These are phyloP conservation scores for Boletus rufocinnamomeus DNA, from an alignment of 768 basidiomycete species.

Conservation along the genomic window DNA sequence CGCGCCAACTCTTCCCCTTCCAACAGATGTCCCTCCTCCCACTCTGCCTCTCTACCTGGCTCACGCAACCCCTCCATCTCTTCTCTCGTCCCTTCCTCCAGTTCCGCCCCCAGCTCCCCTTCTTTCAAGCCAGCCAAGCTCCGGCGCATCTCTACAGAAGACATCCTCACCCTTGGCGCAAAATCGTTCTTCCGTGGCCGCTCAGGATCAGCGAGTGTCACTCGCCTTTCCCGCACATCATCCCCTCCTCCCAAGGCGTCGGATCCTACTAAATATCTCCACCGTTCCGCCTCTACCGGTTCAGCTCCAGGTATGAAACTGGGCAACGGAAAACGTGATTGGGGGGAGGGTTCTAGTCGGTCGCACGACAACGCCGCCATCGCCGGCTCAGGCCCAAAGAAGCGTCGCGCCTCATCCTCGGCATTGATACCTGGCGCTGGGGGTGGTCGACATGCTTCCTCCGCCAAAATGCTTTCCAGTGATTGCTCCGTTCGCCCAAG, in stretches of 20 bases:
- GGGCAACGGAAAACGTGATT: constrained; percentile 3
- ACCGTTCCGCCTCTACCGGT: constrained; percentile 26
- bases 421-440: constrained; percentile 26
- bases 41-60: constrained; percentile 15
- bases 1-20: constrained; percentile 14
- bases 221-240: constrained; percentile 5
- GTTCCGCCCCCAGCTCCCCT: constrained; percentile 20
- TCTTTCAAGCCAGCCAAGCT: constrained; percentile 10
- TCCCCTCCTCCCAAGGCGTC: constrained; percentile 21
- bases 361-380: neutral
- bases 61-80: constrained; percentile 17
- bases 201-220: constrained; percentile 15
- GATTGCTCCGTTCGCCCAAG: constrained; percentile 4
- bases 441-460: constrained; percentile 31
- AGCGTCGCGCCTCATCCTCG: constrained; percentile 30
- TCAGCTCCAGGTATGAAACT: constrained; percentile 10
- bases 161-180: constrained; percentile 32
- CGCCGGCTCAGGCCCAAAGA: constrained; percentile 10
- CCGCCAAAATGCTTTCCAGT: constrained; percentile 8
- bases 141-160: constrained; percentile 30
- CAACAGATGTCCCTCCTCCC: constrained; percentile 9
- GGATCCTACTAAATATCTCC: constrained; percentile 7
- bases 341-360: constrained; percentile 3
- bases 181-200: constrained; percentile 34
- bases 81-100: constrained; percentile 16